Percentiles rank a stretch among this genome's conserved stretches.
Conservation (phyloP, 116 monocot species). For the Dioscorea cayenensis region DNA sequence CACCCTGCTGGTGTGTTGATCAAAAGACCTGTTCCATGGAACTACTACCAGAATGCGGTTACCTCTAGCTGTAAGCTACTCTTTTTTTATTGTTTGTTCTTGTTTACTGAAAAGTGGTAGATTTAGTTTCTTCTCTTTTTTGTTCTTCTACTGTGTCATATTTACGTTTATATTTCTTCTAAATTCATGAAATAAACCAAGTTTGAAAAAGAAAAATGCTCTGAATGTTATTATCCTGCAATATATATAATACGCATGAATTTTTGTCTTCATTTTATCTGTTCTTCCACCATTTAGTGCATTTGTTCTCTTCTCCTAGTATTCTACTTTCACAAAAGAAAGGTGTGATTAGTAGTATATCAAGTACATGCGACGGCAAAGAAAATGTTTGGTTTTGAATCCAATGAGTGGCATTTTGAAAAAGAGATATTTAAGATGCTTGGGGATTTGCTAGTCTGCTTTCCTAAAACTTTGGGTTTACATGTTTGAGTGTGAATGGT, state of each 20-base stretch:
- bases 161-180: neutral
- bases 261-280: neutral
- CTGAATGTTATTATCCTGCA: neutral
- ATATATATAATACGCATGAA: neutral
- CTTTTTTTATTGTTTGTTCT: neutral
- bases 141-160: neutral
- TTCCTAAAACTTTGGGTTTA: no score
- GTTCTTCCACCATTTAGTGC: neutral
- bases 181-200: neutral
- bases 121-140: neutral
- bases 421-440: no score
- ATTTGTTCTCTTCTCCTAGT: neutral
- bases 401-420: no score
- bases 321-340: no score
- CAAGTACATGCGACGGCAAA: no score
- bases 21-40: slow-evolving; percentile 47
- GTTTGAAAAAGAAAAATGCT: neutral
- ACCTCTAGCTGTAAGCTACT: slow-evolving; percentile 52
- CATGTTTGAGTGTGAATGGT: no score
- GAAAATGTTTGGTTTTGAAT: no score
- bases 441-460: no score
- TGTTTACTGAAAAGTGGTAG: neutral
- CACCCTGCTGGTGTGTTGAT: slow-evolving; percentile 23
- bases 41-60: slow-evolving; percentile 64
- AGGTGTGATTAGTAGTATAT: no score